Evolutionary conservation across 108 stramenopile species (phyloP), one percentile per base, ranked within the genome.

Genomic region (Skeletonema grethae): DNA sequence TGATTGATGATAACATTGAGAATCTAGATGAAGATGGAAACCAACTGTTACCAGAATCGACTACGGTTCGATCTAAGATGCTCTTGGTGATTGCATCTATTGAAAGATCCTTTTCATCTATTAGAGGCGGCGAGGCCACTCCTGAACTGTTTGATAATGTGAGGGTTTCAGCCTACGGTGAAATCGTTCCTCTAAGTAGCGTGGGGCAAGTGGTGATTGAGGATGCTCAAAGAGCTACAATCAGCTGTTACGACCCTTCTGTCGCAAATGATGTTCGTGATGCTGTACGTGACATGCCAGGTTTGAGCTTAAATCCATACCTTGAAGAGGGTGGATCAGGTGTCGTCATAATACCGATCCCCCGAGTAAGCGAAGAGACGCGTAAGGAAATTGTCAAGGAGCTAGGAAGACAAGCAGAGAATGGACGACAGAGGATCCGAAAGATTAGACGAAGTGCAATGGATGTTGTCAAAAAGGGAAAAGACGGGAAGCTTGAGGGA

Each of bases 191-290:
- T 20, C 65, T 95, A 25, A 86, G 87, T 18, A 78, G 84, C 11
- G 86, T 95, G 15, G 94, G 86, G 1, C 94, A 95, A 77, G 94
- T 95, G 32, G 90, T 92, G n/a, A 90, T 95, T 67, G 80, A 79
- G 11, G 85, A 85, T 57, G 86, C 91, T 4, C 92, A 88, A 7
- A 57, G 92, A 67, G 94, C 90, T 18, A 83, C 83, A 24, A 85
- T 92, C 24, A 91, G 86, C 35, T 92, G 91, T 64, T 95, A 88
- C 75, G 94, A 95, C 76, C 94, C 91, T 9, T 65, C 78, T 5
- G 57, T 92, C 13, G 88, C 87, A 39, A 89, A 82, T 77, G 87
- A 89, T 63, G 90, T 91, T 1, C 87, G 87, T 29, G 86, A 85
- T 48, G 91, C 94, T 16, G 76, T 89, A n/a, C 67, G 86, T 13